A percentile compares a stretch with the other conserved stretches of the same genome.
Conservation (phyloP, 1,284 basidiomycete genomes). For the Malassezia slooffiae region DNA sequence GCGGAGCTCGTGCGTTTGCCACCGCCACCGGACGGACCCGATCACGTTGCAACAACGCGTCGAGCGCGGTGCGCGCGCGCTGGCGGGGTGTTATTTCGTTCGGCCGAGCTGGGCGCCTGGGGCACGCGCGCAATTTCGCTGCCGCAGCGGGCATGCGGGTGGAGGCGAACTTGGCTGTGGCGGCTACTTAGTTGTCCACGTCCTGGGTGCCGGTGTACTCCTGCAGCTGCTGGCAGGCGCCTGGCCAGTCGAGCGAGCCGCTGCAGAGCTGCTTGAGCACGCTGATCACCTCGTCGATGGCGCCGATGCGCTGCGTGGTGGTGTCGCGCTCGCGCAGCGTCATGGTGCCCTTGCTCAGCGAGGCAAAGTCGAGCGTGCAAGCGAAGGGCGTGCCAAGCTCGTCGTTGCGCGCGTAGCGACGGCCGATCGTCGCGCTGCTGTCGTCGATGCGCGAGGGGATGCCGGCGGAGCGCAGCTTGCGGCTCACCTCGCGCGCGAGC, state of each 20-base stretch:
- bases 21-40: too few relatives aligned
- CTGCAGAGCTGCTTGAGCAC: constrained; percentile 53
- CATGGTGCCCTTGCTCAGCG: constrained; percentile 54
- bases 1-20: too few relatives aligned
- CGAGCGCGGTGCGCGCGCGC: too few relatives aligned
- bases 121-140: too few relatives aligned
- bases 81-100: too few relatives aligned
- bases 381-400: constrained; percentile 96
- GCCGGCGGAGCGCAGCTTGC: constrained; percentile 73
- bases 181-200: constrained; percentile 23
- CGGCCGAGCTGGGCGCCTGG: too few relatives aligned
- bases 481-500: constrained; percentile 73
- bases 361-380: constrained; percentile 92
- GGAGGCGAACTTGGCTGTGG: too few relatives aligned
- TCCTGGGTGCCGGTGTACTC: constrained; percentile 77
- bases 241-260: constrained; percentile 56
- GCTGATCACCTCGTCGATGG: constrained; percentile 75
- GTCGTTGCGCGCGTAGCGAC: constrained; percentile 94
- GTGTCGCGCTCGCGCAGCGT: constrained; percentile 69
- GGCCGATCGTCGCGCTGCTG: constrained; percentile 86
- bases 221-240: constrained; percentile 62
- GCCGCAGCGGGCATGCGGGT: too few relatives aligned
- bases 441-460: constrained; percentile 89
- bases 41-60: too few relatives aligned
- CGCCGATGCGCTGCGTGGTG: constrained; percentile 81